These are phyloP conservation scores for Micractinium conductrix DNA, from an alignment of 139 green algal genomes.

Conservation along the genomic window DNA sequence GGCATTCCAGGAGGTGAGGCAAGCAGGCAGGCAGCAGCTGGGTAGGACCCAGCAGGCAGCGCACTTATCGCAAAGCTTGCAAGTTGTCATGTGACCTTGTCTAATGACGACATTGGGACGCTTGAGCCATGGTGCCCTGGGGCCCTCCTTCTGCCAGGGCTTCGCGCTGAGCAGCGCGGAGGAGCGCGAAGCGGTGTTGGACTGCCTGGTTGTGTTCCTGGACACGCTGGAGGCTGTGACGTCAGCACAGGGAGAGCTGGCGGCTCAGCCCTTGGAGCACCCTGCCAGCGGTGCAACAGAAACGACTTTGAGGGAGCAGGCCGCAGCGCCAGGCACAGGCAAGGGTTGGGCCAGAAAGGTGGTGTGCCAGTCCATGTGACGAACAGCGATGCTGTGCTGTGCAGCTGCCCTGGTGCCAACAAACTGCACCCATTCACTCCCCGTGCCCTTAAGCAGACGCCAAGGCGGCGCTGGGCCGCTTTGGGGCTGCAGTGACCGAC, in stretches of 20 bases:
- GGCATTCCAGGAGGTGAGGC: constrained; percentile 75
- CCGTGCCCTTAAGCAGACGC: not conserved
- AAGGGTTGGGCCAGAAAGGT: not conserved
- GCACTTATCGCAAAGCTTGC: no score
- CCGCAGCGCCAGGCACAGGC: not conserved
- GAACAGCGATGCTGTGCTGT: no score
- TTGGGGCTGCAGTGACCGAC: constrained; percentile 72
- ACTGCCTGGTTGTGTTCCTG: constrained; percentile 79
- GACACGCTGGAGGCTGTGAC: constrained; percentile 73
- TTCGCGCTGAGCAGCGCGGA: constrained; percentile 33
- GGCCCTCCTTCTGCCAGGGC: not conserved
- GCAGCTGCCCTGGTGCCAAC: no score
- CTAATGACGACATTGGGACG: no score
- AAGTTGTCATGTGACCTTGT: not conserved
- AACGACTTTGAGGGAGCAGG: not conserved
- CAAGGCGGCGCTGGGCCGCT: not conserved
- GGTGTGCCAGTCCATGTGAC: no score
- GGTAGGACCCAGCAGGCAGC: not conserved
- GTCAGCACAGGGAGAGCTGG: not conserved
- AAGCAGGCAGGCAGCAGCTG: not conserved
- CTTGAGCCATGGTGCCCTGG: no score
- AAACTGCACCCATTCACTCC: no score
- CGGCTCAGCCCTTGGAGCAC: not conserved
- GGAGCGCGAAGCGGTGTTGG: constrained; percentile 56
- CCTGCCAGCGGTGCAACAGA: not conserved